Base-by-base conservation (phyloP, 768 basidiomycete genomes). In the Serendipita vermifera region DNA sequence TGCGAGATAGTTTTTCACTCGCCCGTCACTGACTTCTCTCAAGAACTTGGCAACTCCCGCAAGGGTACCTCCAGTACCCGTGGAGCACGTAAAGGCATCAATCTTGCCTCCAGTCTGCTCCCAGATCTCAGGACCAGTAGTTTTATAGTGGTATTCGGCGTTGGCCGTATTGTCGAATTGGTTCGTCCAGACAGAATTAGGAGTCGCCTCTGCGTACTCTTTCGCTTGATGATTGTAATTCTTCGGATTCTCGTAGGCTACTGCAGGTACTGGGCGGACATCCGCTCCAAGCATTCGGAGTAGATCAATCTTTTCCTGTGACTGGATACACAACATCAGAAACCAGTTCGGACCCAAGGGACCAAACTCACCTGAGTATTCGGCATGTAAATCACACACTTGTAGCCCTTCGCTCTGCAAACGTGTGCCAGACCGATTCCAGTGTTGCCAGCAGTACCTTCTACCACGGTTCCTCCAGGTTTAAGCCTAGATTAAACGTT, bases 311-410 rank as follows among this genome's bases (percentile, higher is more conserved):
- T 99, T 99, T 67, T 99, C 94, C 72, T 94, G 92, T 66, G 87
- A 91, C 85, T 96, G 64, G 3, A 26, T 14, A 7, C 13, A n/a
- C n/a, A n/a, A 6, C 27, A 33, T 36, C n/a, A 6, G 15, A n/a
- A 14, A 24, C 36, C 20, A 17, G 20, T 6, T 5, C 13, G 26
- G 3, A 56, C 11, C 13, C 17, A 2, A n/a, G 51, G 33, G 1
- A 38, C 3, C 35, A 11, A 20, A 55, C 70, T 38, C 55, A 81
- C 87, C 77, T 96, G 87, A 3, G 85, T 90, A 68, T 96, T 75
- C 29, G 94, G 94, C 94, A 99, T 98, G 78, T 88, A 99, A 65
- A 99, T 99, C 7, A 99, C 94, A 68, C 96, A 98, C 67, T 83
- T 87, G 75, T 99, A 98, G 2, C 96, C 93, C 63, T 75, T 80